These are phyloP conservation scores for Ganoderma boninense DNA, from an alignment of 1,284 basidiomycete genomes.

Conservation along the genomic window DNA sequence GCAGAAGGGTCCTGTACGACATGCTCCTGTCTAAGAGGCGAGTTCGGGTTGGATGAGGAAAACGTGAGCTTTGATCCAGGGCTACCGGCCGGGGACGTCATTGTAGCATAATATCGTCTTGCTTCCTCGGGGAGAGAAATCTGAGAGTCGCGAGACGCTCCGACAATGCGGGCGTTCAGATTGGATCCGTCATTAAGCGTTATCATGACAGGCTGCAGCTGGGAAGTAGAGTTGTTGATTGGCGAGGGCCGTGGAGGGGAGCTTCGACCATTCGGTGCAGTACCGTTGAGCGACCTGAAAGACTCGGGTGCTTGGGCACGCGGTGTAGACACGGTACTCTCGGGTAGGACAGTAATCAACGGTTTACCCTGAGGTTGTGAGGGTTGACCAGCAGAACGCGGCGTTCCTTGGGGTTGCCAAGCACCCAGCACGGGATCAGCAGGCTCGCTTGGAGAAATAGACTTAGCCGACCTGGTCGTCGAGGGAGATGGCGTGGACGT, in stretches of 20 bases:
- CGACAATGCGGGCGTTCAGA: constrained; percentile 35
- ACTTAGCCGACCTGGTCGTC: constrained; percentile 19
- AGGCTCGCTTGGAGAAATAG: constrained; percentile 17
- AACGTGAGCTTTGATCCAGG: constrained; percentile 46
- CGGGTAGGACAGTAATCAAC: constrained; percentile 25
- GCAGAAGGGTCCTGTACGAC: constrained; percentile 12
- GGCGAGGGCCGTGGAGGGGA: constrained; percentile 21
- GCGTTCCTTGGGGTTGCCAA: constrained; percentile 27
- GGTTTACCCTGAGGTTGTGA: constrained; percentile 12
- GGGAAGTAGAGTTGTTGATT: constrained; percentile 14
- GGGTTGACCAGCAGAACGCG: constrained; percentile 21
- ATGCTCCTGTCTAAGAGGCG: constrained; percentile 34
- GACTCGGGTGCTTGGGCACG: constrained; percentile 17
- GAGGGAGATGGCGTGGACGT: constrained; percentile 26
- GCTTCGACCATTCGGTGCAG: constrained; percentile 9
- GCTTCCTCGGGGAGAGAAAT: constrained; percentile 80
- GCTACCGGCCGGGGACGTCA: constrained; percentile 66
- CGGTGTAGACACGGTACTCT: constrained; percentile 11
- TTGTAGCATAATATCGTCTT: constrained; percentile 70
- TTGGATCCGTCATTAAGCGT: constrained; percentile 26
- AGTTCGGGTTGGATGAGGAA: constrained; percentile 23
- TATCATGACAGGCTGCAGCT: constrained; percentile 20
- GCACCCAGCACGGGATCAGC: constrained; percentile 34
- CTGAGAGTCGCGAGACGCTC: constrained; percentile 61
- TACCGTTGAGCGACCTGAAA: constrained; percentile 10